Evolutionary conservation across 1,284 basidiomycete genomes (phyloP), one percentile per base, ranked within the genome.

Genomic region (Ganoderma sinense): DNA sequence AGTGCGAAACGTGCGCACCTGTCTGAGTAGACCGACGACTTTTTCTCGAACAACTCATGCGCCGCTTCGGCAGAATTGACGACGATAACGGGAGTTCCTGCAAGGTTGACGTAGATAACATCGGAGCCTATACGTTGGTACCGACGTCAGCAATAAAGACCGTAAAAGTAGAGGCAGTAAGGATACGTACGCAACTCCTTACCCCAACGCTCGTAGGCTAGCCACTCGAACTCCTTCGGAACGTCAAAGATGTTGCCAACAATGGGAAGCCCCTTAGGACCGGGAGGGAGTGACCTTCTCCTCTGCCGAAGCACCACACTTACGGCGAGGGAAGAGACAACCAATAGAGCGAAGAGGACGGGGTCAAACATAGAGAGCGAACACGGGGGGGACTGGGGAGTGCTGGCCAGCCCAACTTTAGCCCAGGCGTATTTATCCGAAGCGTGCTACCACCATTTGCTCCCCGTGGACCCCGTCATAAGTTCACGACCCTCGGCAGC

Each of bases 241-340:
- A 78, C 71, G 60, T 78, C 76, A 60, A 76, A 75, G 23, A 79
- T 60, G 56, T 79, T 80, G 2, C 79, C 79, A 20, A 79, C 56
- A 56, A 79, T 29, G 2, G 78, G 79, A 20, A 74, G 58, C 7
- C 77, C 77, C 48, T 68, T 75, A 18, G 78, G 79, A 13, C 79
- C 79, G 11, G 78, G 78, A 20, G 78, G 78, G 55, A 77, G 74
- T 11, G 69, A 65, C 16, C 62, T 71, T 23, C 71, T 64, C 66
- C 65, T 66, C 41, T 69, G 71, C 33, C 63, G 66, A 29, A 68
- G 59, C 48, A 71, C 62, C 51, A 74, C 53, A n/a, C 64, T 69
- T 45, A 63, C 69, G 40, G 69, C 45, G 48, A 73, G 39, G 5
- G 69, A 45, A 36, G 65, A 56, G 23, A 64, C 63, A 29, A 63